Evolutionary conservation across 108 stramenopile species (phyloP).

Genomic region (Cyclostephanos invisitatus): DNA sequence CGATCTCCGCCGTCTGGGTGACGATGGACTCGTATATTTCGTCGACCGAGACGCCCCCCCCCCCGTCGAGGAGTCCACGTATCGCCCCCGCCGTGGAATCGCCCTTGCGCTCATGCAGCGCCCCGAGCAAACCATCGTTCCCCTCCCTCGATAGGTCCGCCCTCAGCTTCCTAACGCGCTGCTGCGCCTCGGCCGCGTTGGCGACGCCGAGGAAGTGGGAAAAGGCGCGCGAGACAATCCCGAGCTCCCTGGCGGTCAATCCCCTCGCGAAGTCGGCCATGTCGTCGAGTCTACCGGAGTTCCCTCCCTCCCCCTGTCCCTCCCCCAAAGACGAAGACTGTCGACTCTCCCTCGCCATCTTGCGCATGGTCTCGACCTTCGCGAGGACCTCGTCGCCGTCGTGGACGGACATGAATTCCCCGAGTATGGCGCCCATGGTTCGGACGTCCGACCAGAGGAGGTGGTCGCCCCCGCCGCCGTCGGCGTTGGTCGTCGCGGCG

Average conservation of each 20-base stretch:
- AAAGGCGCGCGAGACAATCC: conserved; percentile 69
- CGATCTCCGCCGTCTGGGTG: conserved; percentile 88
- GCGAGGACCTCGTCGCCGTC: conserved; percentile 64
- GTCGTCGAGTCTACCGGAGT: too few species aligned
- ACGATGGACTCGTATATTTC: conserved; percentile 76
- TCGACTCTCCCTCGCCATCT: conserved; percentile 61
- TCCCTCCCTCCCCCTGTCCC: too few species aligned
- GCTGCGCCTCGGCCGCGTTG: conserved; percentile 85
- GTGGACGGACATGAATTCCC: conserved; percentile 65
- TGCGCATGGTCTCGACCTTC: conserved; percentile 71
- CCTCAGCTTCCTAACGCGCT: conserved; percentile 64
- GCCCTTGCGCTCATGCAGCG: conserved; percentile 38
- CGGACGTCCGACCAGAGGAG: conserved; percentile 74
- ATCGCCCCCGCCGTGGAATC: conserved; percentile 71
- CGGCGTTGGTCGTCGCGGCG: neutral
- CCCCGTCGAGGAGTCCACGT: conserved; percentile 49
- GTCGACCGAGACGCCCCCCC: conserved; percentile 45
- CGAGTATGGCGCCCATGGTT: conserved; percentile 78
- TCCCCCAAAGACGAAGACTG: too few species aligned
- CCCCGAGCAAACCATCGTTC: conserved; percentile 26
- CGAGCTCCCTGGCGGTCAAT: conserved; percentile 64
- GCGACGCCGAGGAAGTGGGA: conserved; percentile 84
- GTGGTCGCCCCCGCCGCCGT: conserved; percentile 37
- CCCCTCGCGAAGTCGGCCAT: conserved; percentile 53
- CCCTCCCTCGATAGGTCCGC: conserved; percentile 32